Percentiles rank a stretch among this genome's conserved stretches.
These are phyloP conservation scores for Luvunga scandens DNA, from an alignment of 345 rosid genomes.

Conservation along the genomic window DNA sequence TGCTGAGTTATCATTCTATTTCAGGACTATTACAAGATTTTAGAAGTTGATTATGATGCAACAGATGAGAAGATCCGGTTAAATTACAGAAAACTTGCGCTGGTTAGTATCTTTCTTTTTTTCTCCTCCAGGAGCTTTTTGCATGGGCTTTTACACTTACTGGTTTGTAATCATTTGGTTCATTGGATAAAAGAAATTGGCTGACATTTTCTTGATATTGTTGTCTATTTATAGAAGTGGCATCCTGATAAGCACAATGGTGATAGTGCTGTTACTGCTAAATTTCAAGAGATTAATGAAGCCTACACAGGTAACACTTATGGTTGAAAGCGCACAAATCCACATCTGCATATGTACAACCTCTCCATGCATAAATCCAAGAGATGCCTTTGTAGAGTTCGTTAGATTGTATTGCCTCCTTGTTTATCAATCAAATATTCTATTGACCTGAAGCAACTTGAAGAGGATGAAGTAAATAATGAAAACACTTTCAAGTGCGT, in stretches of 20 bases:
- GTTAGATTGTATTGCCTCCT: neutral
- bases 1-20: conserved; percentile 17
- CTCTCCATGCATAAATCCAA: neutral
- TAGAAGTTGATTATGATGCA: conserved; percentile 84
- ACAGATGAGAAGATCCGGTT: conserved; percentile 70
- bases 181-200: conserved; percentile 11
- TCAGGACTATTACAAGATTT: conserved; percentile 77
- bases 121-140: conserved; percentile 17
- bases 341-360: neutral
- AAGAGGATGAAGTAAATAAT: neutral
- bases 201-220: conserved; percentile 7
- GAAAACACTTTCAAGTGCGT: neutral
- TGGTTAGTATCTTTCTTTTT: conserved; percentile 47
- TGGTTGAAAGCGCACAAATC: neutral
- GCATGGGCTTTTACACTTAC: conserved; percentile 19
- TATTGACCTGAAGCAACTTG: neutral
- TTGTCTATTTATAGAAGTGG: conserved; percentile 53
- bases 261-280: conserved; percentile 60
- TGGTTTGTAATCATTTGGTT: conserved; percentile 6
- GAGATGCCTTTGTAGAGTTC: neutral
- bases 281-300: conserved; percentile 80
- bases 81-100: conserved; percentile 74
- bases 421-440: neutral
- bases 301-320: conserved; percentile 58
- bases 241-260: conserved; percentile 88